These are phyloP conservation scores for Cystoderma amianthinum DNA, from an alignment of 768 basidiomycete species.

Conservation along the genomic window DNA sequence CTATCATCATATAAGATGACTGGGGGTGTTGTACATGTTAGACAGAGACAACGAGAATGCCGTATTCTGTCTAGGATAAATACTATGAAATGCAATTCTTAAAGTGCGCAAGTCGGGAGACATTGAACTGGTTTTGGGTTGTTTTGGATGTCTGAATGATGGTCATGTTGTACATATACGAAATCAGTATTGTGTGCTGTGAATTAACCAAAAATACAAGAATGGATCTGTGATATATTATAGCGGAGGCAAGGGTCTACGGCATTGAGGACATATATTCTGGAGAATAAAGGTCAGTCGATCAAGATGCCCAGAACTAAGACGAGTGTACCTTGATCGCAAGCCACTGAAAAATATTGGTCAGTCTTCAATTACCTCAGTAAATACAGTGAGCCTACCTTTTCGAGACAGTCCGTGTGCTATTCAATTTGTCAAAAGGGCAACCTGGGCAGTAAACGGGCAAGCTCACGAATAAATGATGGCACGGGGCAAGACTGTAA, in stretches of 20 bases:
- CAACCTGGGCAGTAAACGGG: slow-evolving; percentile 2
- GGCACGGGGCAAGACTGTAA: slow-evolving; percentile 86
- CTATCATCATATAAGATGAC: too few species aligned
- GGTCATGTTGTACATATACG: too few species aligned
- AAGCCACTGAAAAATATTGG: slow-evolving; percentile 48
- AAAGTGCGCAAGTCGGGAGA: too few species aligned
- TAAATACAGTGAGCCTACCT: slow-evolving; percentile 26
- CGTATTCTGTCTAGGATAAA: too few species aligned
- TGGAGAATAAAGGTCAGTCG: slow-evolving; percentile 17
- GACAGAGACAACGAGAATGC: too few species aligned
- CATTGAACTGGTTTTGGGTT: too few species aligned
- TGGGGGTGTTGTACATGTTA: too few species aligned
- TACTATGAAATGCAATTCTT: too few species aligned
- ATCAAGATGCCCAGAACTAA: neutral
- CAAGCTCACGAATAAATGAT: slow-evolving; percentile 83
- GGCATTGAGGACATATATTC: slow-evolving; percentile 93
- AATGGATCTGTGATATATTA: slow-evolving; percentile 20
- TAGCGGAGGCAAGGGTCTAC: slow-evolving; percentile 75
- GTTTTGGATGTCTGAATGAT: too few species aligned
- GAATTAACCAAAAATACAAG: too few species aligned
- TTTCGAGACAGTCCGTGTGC: slow-evolving; percentile 87
- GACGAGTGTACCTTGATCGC: slow-evolving; percentile 56
- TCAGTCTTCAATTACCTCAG: slow-evolving; percentile 8
- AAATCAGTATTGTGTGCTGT: too few species aligned
- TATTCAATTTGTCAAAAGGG: slow-evolving; percentile 14